Conservation (phyloP, 116 monocot species). For the Zostera marina region DNA sequence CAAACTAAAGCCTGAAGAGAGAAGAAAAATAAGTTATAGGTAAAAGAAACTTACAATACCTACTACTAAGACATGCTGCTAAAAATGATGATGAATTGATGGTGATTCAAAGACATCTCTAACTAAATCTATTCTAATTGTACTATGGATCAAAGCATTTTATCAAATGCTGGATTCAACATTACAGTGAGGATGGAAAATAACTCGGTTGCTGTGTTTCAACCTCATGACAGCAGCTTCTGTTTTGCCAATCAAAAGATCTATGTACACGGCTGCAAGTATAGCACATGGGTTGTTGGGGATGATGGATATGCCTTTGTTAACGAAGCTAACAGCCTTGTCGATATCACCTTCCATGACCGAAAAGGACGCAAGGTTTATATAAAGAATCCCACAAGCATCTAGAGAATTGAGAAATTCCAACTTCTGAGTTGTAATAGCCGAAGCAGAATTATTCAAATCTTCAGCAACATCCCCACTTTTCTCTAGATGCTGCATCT, state of each 20-base stretch:
- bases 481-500: constrained; percentile 26
- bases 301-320: constrained; percentile 23
- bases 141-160: neutral
- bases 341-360: constrained; percentile 56
- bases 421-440: neutral
- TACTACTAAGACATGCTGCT: too few relatives aligned
- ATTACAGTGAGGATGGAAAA: constrained; percentile 15
- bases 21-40: too few relatives aligned
- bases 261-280: constrained; percentile 51
- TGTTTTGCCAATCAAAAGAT: constrained; percentile 43
- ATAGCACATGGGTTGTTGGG: constrained; percentile 53
- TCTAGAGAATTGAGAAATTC: constrained; percentile 50
- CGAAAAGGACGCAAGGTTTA: constrained; percentile 33
- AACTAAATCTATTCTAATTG: too few relatives aligned
- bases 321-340: constrained; percentile 28
- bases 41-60: too few relatives aligned
- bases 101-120: too few relatives aligned
- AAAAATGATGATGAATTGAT: too few relatives aligned
- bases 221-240: constrained; percentile 60
- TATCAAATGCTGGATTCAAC: neutral
- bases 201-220: constrained; percentile 40
- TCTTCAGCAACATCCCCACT: constrained; percentile 33
- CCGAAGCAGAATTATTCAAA: neutral
- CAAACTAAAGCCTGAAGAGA: too few relatives aligned
- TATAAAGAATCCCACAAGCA: constrained; percentile 37